Percentiles rank a stretch among this genome's conserved stretches.
These are phyloP conservation scores for Didymella lethalis DNA, from an alignment of 2,329 filamentous ascomycete species.

Conservation along the genomic window DNA sequence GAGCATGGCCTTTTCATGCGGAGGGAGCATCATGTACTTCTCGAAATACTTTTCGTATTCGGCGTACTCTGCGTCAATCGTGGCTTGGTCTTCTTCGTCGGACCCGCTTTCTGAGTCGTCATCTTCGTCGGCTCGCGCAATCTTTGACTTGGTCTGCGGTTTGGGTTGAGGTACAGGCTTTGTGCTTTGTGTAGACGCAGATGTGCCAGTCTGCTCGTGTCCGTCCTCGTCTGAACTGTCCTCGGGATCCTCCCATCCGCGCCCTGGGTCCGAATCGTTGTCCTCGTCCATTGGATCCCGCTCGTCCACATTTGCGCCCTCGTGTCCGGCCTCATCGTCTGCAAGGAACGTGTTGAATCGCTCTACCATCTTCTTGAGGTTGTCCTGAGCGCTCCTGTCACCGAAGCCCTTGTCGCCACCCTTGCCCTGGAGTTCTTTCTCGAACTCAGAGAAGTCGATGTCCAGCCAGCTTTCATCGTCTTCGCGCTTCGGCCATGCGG, in stretches of 20 bases:
- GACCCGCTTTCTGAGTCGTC: slow-evolving; percentile 63
- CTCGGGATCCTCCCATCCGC: slow-evolving; percentile 54
- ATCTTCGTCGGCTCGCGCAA: slow-evolving; percentile 50
- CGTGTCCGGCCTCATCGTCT: slow-evolving; percentile 80
- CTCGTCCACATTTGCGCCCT: slow-evolving; percentile 71
- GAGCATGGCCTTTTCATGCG: slow-evolving; percentile 45
- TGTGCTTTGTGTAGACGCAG: background rate
- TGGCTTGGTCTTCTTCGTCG: slow-evolving; percentile 60
- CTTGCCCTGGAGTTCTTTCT: slow-evolving; percentile 73
- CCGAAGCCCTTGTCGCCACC: slow-evolving; percentile 59
- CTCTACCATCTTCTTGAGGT: slow-evolving; percentile 88
- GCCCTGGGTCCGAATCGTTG: slow-evolving; percentile 59
- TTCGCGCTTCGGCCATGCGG: slow-evolving; percentile 71
- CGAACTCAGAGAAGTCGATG: slow-evolving; percentile 89
- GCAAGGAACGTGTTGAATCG: slow-evolving; percentile 93
- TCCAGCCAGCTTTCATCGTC: slow-evolving; percentile 93
- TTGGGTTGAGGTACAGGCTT: slow-evolving; percentile 59
- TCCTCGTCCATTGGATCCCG: slow-evolving; percentile 74
- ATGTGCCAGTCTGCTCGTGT: background rate
- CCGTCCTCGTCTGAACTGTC: slow-evolving; percentile 55
- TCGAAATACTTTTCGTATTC: slow-evolving; percentile 80
- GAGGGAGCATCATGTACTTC: slow-evolving; percentile 78
- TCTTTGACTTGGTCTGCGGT: slow-evolving; percentile 67
- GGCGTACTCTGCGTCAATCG: slow-evolving; percentile 76
- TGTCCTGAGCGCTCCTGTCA: slow-evolving; percentile 71